Evolutionary conservation across 78 protist species (phyloP).

Genomic region (Dictyostelium firmibasis): DNA sequence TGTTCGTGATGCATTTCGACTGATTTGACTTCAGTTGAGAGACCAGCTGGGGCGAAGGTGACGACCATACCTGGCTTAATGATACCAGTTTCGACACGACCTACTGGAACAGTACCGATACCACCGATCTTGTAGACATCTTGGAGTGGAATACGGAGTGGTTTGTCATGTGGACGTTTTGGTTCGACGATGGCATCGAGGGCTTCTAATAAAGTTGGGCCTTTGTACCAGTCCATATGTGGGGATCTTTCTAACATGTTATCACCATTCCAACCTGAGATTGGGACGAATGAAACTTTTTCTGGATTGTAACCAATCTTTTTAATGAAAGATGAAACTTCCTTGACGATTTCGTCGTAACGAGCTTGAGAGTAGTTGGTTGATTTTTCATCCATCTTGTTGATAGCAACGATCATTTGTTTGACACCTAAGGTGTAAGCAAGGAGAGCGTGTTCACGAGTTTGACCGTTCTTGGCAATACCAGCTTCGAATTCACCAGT

Average conservation of each 20-base stretch:
- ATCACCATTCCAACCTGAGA: conserved; percentile 98
- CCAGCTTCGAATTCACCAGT: conserved; percentile 98
- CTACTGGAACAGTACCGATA: conserved; percentile 97
- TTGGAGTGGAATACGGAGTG: conserved; percentile 98
- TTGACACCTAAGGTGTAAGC: conserved; percentile 97
- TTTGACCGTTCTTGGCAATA: conserved; percentile 97
- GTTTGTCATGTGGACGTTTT: conserved; percentile 97
- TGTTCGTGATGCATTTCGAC: conserved; percentile 99
- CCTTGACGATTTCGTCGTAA: conserved; percentile 92
- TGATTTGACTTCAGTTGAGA: conserved; percentile 95
- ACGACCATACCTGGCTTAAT: conserved; percentile 94
- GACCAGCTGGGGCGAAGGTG: conserved; percentile 95
- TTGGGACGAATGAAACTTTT: conserved; percentile 94
- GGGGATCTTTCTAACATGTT: conserved; percentile 88
- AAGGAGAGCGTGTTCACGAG: conserved; percentile 98
- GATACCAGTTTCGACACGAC: conserved; percentile 98
- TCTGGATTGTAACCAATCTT: conserved; percentile 96
- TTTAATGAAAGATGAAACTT: conserved; percentile 88
- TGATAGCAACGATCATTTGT: conserved; percentile 96
- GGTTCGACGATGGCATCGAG: conserved; percentile 92
- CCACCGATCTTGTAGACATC: conserved; percentile 99
- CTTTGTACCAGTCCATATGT: conserved; percentile 96
- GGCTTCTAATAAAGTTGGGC: conserved; percentile 92
- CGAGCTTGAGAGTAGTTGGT: conserved; percentile 91
- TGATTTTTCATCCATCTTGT: conserved; percentile 97